phyloP scores from a whole-genome alignment of 192 early-diverging fungal genomes.

The Spizellomyces punctatus region DNA sequence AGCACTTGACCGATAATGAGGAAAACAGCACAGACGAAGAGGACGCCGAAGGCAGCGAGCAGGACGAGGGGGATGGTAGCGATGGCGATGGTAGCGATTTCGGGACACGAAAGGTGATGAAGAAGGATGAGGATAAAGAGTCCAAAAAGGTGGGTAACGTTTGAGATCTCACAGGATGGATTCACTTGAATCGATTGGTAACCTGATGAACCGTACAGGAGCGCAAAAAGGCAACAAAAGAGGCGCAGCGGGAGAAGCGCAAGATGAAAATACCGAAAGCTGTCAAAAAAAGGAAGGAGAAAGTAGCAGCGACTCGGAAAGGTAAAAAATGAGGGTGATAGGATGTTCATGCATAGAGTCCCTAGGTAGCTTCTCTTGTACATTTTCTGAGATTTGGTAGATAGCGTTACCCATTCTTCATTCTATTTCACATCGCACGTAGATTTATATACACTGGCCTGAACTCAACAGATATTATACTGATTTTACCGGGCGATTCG shows the following conservation, averaged over 20 bases:
- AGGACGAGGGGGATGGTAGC: conserved; percentile 44
- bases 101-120: conserved; percentile 55
- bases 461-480: no score
- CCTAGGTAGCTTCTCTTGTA: no score
- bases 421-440: no score
- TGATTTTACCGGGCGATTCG: not conserved
- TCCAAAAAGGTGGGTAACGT: conserved; percentile 66
- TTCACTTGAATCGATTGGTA: not conserved
- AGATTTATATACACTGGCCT: no score
- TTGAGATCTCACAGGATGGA: not conserved
- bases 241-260: conserved; percentile 87
- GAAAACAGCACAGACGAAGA: no score
- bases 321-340: no score
- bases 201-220: conserved; percentile 40
- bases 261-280: conserved; percentile 95
- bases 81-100: conserved; percentile 45
- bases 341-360: no score
- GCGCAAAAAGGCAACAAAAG: conserved; percentile 84
- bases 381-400: no score
- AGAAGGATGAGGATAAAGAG: conserved; percentile 85
- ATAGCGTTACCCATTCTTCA: no score
- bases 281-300: conserved; percentile 93
- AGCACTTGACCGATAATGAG: no score
- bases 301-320: conserved; percentile 37
- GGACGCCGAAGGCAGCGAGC: conserved; percentile 40